A percentile compares a stretch with the other conserved stretches of the same genome.
These are phyloP conservation scores for Cubamyces lactineus DNA, from an alignment of 768 basidiomycete species.

Conservation along the genomic window DNA sequence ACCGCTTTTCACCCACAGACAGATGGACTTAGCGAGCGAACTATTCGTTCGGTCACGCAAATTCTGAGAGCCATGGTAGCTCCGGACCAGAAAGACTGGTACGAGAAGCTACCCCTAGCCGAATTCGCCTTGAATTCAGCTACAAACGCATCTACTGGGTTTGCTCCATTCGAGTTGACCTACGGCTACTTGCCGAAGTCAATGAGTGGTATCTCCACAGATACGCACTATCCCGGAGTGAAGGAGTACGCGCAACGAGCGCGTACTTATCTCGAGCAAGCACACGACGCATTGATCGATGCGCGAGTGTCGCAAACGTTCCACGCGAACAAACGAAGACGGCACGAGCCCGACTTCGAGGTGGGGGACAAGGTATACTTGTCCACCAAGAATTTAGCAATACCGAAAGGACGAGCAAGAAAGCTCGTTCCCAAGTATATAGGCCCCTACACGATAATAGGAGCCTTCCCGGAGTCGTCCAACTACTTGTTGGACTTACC, in stretches of 20 bases:
- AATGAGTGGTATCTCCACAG: too few relatives aligned
- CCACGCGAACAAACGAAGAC: conserved; percentile 33
- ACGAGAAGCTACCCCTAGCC: conserved; percentile 32
- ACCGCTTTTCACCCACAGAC: background rate
- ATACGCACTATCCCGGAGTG: too few relatives aligned
- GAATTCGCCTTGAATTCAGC: conserved; percentile 46
- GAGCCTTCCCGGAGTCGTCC: conserved; percentile 12
- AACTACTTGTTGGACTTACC: conserved; percentile 34
- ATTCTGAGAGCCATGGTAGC: too few relatives aligned
- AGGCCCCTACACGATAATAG: conserved; percentile 40
- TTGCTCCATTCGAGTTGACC: conserved; percentile 38
- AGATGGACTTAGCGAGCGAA: too few relatives aligned
- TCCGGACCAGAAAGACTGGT: too few relatives aligned
- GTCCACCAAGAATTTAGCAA: conserved; percentile 39
- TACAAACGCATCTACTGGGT: conserved; percentile 37
- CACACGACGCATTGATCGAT: too few relatives aligned
- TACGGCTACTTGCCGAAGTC: conserved; percentile 21
- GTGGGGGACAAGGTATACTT: conserved; percentile 39
- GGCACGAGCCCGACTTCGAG: conserved; percentile 23
- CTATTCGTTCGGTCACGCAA: too few relatives aligned
- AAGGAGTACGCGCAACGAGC: too few relatives aligned
- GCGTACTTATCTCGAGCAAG: too few relatives aligned
- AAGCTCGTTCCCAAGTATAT: conserved; percentile 44
- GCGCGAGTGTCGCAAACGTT: too few relatives aligned
- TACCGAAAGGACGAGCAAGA: conserved; percentile 32